Base-by-base conservation (phyloP, 345 rosid species). In the Hibiscus trionum region DNA sequence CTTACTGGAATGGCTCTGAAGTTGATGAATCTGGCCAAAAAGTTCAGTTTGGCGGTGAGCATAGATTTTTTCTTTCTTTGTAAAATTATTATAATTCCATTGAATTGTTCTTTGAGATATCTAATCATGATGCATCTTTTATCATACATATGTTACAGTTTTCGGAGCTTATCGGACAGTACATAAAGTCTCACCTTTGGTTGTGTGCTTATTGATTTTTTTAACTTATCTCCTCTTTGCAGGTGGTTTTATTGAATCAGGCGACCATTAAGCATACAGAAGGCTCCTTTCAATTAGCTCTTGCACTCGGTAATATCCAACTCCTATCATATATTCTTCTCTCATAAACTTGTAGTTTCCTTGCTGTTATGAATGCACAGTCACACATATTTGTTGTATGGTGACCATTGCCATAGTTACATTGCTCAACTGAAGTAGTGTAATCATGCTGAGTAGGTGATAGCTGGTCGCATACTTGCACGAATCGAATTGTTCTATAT, bases 391-490 rank as follows among this genome's bases (percentile, higher is more conserved):
- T 39, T 9, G 68, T 60, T 6, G 39, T 46, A 50, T 44, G 24
- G 35, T 33, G 50, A 55, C 21, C 3, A 8, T 33, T 35, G 21
- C 52, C 56, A 17, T 61, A 67, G 21, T 59, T 35, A 11, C 11
- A 0, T 15, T 17, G 24, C 49, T 61, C 63, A 15, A 72, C 61
- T 35, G 55, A 42, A 17, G 11, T 57, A 21, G 46, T 76, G 61
- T 52, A 64, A 64, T 69, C 31, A 50, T 67, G 7, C 35, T 73
- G 77, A 58, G 71, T 78, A 94, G 97, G 98, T 24, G 98, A 95
- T 77, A 89, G 97, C 83, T 93, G 98, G 98, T 91, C 98, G 44
- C 95, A 91, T 78, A 87, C 87, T 3, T 93, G 93, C 84, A 91
- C 98, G 11, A 90, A 88, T 79, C 82, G 98, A 77, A 69, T 91